Percentiles rank a stretch among this genome's conserved stretches.
phyloP scores from a whole-genome alignment of 805 yeast genomes.

The Candida sakaeoensis region DNA sequence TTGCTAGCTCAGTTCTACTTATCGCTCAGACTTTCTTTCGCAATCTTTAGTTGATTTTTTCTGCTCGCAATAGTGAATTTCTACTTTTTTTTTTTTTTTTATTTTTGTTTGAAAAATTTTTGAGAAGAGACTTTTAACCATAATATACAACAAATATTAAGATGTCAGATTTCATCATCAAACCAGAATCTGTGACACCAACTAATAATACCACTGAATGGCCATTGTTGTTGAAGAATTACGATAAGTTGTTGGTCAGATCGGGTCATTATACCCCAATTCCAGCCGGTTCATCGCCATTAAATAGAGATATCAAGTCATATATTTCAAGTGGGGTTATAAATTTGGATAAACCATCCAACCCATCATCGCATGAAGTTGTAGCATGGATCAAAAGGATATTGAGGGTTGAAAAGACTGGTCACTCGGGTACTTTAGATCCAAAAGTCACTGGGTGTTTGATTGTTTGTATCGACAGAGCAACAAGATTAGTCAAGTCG shows the following conservation, averaged over 20 bases:
- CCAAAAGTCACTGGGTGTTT: constrained; percentile 98
- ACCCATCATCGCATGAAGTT: constrained; percentile 98
- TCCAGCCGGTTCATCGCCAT: constrained; percentile 92
- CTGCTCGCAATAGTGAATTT: neutral
- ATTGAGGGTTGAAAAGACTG: constrained; percentile 92
- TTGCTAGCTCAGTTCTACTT: too few relatives aligned
- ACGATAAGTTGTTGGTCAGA: constrained; percentile 90
- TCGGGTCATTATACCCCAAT: constrained; percentile 97
- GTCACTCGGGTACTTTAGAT: constrained; percentile 98
- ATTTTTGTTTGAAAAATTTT: neutral
- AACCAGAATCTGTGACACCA: constrained; percentile 80
- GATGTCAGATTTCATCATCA: constrained; percentile 75
- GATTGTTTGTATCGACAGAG: constrained; percentile 97
- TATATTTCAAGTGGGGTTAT: constrained; percentile 94
- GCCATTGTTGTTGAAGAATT: constrained; percentile 93
- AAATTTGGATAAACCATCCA: constrained; percentile 95
- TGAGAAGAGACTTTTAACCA: constrained; percentile 8
- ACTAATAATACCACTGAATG: constrained; percentile 86
- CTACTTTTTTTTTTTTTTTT: constrained; percentile 7
- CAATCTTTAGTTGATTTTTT: too few relatives aligned
- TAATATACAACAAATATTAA: neutral
- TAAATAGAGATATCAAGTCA: constrained; percentile 86
- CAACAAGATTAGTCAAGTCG: constrained; percentile 95
- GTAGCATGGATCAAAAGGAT: constrained; percentile 99
- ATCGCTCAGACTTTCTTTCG: too few relatives aligned